Conservation (phyloP, 805 yeast genomes). For the Dipodascopsis uninucleata region DNA sequence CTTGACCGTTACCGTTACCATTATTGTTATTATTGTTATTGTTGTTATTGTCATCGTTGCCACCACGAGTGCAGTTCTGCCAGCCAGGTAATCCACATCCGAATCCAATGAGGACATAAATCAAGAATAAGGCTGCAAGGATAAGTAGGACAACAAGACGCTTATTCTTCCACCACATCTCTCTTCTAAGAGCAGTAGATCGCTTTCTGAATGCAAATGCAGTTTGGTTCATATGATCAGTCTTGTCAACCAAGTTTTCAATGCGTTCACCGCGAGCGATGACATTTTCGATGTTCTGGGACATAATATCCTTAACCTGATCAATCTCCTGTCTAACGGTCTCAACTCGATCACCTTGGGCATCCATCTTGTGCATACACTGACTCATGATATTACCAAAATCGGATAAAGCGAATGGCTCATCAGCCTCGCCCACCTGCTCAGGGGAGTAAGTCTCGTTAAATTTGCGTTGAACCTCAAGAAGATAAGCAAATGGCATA, state of each 20-base stretch:
- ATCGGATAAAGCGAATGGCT: constrained; percentile 20
- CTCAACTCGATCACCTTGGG: constrained; percentile 19
- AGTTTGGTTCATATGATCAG: constrained; percentile 64
- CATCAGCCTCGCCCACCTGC: constrained; percentile 23
- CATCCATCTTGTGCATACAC: constrained; percentile 20
- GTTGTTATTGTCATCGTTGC: constrained; percentile 7
- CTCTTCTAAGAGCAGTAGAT: constrained; percentile 58
- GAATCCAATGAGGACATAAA: constrained; percentile 27
- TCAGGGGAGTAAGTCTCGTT: constrained; percentile 17
- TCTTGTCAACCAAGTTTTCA: constrained; percentile 68
- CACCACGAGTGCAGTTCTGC: constrained; percentile 24
- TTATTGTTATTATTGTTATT: constrained; percentile 6
- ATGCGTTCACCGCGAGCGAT: constrained; percentile 77
- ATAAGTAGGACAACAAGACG: constrained; percentile 18
- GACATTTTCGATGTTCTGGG: constrained; percentile 66
- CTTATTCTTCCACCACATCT: constrained; percentile 52
- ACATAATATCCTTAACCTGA: constrained; percentile 64
- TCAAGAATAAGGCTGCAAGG: constrained; percentile 21
- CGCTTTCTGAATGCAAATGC: constrained; percentile 67
- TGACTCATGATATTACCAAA: constrained; percentile 21
- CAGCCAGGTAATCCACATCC: constrained; percentile 29
- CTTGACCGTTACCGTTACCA: too few relatives aligned
- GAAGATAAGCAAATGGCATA: constrained; percentile 29
- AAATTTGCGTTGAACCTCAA: constrained; percentile 28
- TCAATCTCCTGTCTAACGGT: constrained; percentile 48